phyloP scores from a whole-genome alignment of 768 basidiomycete species.

The Melanogaster broomeanus region DNA sequence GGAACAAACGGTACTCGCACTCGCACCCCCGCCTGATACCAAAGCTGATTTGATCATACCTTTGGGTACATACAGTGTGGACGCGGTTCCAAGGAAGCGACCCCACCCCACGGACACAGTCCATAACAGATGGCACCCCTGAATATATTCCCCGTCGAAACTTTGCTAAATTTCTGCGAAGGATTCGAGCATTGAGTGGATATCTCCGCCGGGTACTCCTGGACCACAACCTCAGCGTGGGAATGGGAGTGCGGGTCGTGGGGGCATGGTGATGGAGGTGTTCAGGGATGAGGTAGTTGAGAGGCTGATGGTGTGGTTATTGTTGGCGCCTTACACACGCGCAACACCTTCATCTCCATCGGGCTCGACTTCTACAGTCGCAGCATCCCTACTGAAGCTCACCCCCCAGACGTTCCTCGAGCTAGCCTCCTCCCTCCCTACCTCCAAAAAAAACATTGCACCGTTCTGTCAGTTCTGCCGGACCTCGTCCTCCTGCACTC shows the following conservation, averaged over 20 bases:
- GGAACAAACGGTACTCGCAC: constrained; percentile 53
- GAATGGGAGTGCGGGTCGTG: constrained; percentile 21
- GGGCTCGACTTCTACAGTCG: constrained; percentile 49
- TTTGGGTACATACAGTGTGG: constrained; percentile 40
- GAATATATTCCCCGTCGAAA: constrained; percentile 83
- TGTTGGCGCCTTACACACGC: constrained; percentile 61
- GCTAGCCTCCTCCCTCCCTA: constrained; percentile 52
- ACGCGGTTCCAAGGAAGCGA: constrained; percentile 11
- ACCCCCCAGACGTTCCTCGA: constrained; percentile 45
- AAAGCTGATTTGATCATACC: constrained; percentile 32
- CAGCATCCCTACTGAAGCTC: background rate
- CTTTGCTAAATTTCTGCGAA: constrained; percentile 73
- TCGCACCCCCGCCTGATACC: constrained; percentile 43
- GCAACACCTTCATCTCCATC: background rate
- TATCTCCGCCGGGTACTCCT: constrained; percentile 51
- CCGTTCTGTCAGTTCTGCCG: constrained; percentile 94
- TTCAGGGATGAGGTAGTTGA: constrained; percentile 76
- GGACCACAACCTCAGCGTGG: constrained; percentile 40
- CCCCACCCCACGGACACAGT: background rate
- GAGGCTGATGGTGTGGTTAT: constrained; percentile 57
- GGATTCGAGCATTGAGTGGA: constrained; percentile 83
- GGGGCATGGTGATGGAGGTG: constrained; percentile 55
- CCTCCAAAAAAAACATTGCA: constrained; percentile 55
- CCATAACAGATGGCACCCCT: constrained; percentile 44
- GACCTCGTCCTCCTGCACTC: constrained; percentile 92